Conservation (phyloP, 228 moss, liverwort and hornwort genomes). For the Sphagnum magellanicum region DNA sequence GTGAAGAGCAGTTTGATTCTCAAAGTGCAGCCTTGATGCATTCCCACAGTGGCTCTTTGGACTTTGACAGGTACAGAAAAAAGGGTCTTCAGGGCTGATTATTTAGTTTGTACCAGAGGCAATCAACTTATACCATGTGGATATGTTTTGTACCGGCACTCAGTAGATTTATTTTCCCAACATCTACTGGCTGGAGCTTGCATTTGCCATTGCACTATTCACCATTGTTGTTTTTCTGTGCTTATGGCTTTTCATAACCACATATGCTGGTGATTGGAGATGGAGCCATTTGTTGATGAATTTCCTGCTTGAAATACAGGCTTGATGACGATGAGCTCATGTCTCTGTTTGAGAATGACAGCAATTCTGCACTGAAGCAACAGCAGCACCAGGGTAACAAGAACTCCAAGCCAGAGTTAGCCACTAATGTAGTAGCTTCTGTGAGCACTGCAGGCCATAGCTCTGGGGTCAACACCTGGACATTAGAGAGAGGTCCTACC, state of each 20-base stretch:
- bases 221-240: no score
- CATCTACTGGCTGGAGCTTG: no score
- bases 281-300: no score
- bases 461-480: conserved; percentile 63
- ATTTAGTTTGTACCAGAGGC: no score
- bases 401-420: conserved; percentile 15
- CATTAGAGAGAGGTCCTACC: conserved; percentile 15
- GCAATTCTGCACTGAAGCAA: conserved; percentile 44
- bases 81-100: no score
- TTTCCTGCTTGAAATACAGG: conserved; percentile 10
- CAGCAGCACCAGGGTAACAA: conserved; percentile 13
- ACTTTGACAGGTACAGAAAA: conserved; percentile 46
- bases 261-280: no score
- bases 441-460: conserved; percentile 39
- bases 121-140: no score
- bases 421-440: conserved; percentile 27
- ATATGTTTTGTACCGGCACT: no score
- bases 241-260: no score
- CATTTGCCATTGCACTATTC: no score
- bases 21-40: conserved; percentile 59
- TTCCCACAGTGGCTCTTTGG: conserved; percentile 68
- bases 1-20: conserved; percentile 49
- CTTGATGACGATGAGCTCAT: conserved; percentile 77
- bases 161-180: no score
- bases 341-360: conserved; percentile 70